Evolutionary conservation across 768 basidiomycete species (phyloP).

Genomic region (Rickenella mellea): DNA sequence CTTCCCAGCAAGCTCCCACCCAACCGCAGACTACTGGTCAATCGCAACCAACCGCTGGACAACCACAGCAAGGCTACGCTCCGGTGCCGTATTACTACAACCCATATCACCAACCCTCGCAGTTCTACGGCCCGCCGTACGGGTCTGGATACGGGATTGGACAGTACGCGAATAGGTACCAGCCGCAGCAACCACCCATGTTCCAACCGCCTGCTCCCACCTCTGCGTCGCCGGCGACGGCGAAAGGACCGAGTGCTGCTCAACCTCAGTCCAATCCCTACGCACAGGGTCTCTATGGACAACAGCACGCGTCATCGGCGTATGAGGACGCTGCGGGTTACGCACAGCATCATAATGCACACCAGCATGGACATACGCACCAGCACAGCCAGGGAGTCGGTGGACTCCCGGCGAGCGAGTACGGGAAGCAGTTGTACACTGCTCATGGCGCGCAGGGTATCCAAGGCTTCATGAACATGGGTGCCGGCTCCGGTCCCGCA

Average conservation of each 20-base stretch:
- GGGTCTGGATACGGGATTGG: slow-evolving; percentile 45
- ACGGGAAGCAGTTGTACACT: slow-evolving; percentile 36
- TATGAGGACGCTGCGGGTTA: slow-evolving; percentile 47
- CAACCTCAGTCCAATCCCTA: slow-evolving; percentile 35
- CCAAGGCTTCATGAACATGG: slow-evolving; percentile 65
- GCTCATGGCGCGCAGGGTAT: slow-evolving; percentile 43
- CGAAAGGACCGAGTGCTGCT: slow-evolving; percentile 50
- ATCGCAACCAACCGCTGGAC: slow-evolving; percentile 48
- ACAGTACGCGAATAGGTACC: slow-evolving; percentile 41
- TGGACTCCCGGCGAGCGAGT: slow-evolving; percentile 30
- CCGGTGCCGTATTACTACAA: slow-evolving; percentile 43
- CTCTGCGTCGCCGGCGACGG: slow-evolving; percentile 53
- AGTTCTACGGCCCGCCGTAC: slow-evolving; percentile 70
- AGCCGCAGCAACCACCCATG: slow-evolving; percentile 55
- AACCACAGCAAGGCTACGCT: slow-evolving; percentile 47
- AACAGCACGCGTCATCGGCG: slow-evolving; percentile 40
- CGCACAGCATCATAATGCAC: slow-evolving; percentile 41
- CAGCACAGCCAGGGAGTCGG: slow-evolving; percentile 33
- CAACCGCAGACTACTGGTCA: slow-evolving; percentile 40
- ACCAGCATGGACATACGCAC: slow-evolving; percentile 34
- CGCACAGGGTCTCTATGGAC: slow-evolving; percentile 55
- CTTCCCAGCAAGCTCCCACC: slow-evolving; percentile 43
- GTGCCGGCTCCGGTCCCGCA: slow-evolving; percentile 29
- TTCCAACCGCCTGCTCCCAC: slow-evolving; percentile 65
- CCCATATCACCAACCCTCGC: slow-evolving; percentile 59